phyloP scores from a whole-genome alignment of 768 basidiomycete species.

The Pulveroboletus sp. region DNA sequence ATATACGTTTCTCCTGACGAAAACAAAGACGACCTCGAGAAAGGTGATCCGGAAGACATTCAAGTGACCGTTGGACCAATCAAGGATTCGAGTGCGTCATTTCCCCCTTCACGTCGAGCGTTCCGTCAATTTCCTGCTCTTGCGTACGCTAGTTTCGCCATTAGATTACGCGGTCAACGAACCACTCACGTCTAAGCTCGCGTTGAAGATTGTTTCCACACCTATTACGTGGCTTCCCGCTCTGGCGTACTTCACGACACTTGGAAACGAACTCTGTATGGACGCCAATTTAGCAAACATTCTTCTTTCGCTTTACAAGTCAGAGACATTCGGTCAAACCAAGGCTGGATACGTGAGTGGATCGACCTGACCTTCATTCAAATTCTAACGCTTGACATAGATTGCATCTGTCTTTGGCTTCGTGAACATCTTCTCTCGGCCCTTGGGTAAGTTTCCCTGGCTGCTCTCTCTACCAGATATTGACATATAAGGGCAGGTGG shows the following conservation, averaged over 20 bases:
- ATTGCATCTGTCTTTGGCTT: constrained; percentile 39
- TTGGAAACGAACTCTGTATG: constrained; percentile 56
- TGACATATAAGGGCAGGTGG: constrained; percentile 31
- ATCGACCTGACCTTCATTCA: constrained; percentile 17
- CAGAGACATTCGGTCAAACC: constrained; percentile 41
- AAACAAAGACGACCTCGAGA: constrained; percentile 26
- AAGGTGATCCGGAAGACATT: constrained; percentile 17
- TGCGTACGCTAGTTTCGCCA: too few species aligned
- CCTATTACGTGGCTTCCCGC: constrained; percentile 55
- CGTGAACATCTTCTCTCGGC: constrained; percentile 49
- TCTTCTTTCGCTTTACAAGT: constrained; percentile 38
- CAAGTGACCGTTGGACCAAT: constrained; percentile 14
- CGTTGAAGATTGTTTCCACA: constrained; percentile 33
- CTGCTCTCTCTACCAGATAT: too few species aligned
- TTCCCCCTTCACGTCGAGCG: too few species aligned
- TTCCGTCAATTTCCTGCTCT: too few species aligned
- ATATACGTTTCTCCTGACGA: constrained; percentile 15
- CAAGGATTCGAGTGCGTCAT: too few species aligned
- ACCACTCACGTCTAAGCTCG: constrained; percentile 34
- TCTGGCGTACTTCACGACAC: constrained; percentile 50
- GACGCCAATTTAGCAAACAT: constrained; percentile 50
- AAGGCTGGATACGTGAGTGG: constrained; percentile 51
- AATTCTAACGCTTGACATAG: constrained; percentile 9
- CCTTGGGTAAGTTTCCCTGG: constrained; percentile 28
- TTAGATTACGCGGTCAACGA: constrained; percentile 47